These are phyloP conservation scores for Crassisporium funariophilum DNA, from an alignment of 768 basidiomycete genomes.

Conservation along the genomic window DNA sequence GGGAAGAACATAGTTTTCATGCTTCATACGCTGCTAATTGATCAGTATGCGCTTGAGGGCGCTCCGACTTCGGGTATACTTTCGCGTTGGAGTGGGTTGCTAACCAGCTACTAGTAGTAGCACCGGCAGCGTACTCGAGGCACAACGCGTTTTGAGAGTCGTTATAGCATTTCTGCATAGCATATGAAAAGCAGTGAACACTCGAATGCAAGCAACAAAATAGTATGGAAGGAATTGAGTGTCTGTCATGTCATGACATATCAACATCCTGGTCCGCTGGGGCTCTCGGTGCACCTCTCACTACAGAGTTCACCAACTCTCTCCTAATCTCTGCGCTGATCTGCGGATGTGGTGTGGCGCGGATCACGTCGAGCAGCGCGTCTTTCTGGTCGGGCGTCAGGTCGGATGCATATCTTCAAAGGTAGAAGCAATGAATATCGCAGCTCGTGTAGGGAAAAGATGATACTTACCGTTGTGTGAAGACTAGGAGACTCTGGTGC, in stretches of 20 bases:
- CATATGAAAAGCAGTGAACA: too few relatives aligned
- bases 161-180: too few relatives aligned
- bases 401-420: slow-evolving; percentile 84
- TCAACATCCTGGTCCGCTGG: slow-evolving; percentile 66
- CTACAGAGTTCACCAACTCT: slow-evolving; percentile 86
- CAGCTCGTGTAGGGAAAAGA: too few relatives aligned
- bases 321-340: slow-evolving; percentile 89
- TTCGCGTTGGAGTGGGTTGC: too few relatives aligned
- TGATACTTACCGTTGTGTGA: slow-evolving; percentile 77
- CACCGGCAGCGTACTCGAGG: too few relatives aligned
- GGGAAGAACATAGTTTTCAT: too few relatives aligned
- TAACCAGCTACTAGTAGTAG: too few relatives aligned
- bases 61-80: too few relatives aligned
- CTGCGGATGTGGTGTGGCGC: slow-evolving; percentile 82
- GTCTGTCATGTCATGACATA: slow-evolving; percentile 62
- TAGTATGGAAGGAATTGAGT: background rate
- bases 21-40: too few relatives aligned
- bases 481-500: slow-evolving; percentile 96
- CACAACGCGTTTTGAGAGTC: too few relatives aligned
- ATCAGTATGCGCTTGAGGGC: too few relatives aligned
- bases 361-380: slow-evolving; percentile 90
- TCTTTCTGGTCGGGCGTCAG: slow-evolving; percentile 97
- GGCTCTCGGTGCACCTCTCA: slow-evolving; percentile 75
- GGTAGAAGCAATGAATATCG: background rate
- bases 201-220: background rate